Evolutionary conservation across 2,329 filamentous ascomycete species (phyloP).

Genomic region (Claviceps lovelessii): DNA sequence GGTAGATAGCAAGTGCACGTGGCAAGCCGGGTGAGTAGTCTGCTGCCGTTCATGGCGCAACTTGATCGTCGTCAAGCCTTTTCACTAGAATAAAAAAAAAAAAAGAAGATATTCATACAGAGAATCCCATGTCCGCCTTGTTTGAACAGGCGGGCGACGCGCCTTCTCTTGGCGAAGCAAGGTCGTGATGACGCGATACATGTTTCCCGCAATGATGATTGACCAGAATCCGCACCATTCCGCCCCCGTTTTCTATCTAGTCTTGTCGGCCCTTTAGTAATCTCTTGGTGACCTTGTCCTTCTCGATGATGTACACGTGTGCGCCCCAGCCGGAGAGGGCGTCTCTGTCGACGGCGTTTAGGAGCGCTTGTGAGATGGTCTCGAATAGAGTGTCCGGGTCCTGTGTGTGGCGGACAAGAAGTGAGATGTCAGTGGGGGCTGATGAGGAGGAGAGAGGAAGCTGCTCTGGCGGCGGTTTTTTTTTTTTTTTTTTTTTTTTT

Average conservation of each 20-base stretch:
- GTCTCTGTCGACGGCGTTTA: slow-evolving; percentile 94
- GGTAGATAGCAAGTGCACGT: no score
- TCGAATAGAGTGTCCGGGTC: slow-evolving; percentile 91
- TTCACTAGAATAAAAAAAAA: not conserved
- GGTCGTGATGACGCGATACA: not conserved
- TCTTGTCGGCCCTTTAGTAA: slow-evolving; percentile 97
- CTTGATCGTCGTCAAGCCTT: slow-evolving; percentile 6
- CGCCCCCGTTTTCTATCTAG: slow-evolving; percentile 27
- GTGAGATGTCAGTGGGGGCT: not conserved
- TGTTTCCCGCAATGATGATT: slow-evolving; percentile 2
- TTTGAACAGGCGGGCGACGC: not conserved
- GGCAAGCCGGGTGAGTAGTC: no score
- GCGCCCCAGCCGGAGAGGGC: slow-evolving; percentile 96
- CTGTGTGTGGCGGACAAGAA: slow-evolving; percentile 26
- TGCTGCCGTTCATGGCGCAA: not conserved
- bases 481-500: no score
- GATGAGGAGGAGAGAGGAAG: no score
- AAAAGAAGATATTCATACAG: slow-evolving; percentile 2
- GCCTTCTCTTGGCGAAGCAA: not conserved
- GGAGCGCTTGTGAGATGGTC: slow-evolving; percentile 87
- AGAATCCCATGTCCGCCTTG: not conserved
- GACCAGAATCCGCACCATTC: not conserved
- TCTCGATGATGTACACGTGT: slow-evolving; percentile 98
- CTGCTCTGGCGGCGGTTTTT: no score
- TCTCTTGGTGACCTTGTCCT: slow-evolving; percentile 98